Conservation (phyloP, 2,329 filamentous ascomycete species). For the Colletotrichum australisinense region DNA sequence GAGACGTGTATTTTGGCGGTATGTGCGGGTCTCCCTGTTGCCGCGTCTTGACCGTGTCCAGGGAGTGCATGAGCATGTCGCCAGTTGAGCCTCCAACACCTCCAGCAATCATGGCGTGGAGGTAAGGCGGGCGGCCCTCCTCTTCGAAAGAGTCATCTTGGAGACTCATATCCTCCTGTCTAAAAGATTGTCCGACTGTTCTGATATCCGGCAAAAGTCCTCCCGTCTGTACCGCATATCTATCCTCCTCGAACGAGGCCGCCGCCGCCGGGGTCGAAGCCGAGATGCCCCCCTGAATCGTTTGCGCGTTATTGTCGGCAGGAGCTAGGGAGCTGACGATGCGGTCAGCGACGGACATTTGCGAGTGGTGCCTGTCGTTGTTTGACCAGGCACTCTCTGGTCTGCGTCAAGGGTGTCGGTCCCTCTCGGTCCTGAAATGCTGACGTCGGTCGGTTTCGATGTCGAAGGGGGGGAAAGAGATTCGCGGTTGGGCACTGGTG, state of each 20-base stretch:
- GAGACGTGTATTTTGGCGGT: constrained; percentile 90
- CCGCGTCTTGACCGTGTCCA: constrained; percentile 98
- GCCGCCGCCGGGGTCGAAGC: constrained; percentile 43
- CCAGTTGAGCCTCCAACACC: constrained; percentile 92
- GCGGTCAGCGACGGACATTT: constrained; percentile 68
- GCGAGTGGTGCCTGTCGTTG: constrained; percentile 26
- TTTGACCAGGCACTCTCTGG: constrained; percentile 19
- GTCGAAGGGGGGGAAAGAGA: background rate
- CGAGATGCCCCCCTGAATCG: constrained; percentile 21
- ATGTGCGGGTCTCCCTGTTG: constrained; percentile 96
- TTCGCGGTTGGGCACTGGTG: background rate
- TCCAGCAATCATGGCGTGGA: constrained; percentile 88
- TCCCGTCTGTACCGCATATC: constrained; percentile 43
- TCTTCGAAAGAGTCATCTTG: constrained; percentile 50
- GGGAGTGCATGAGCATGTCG: constrained; percentile 98
- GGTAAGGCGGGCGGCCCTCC: constrained; percentile 57
- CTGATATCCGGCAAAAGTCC: constrained; percentile 44
- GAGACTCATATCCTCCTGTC: constrained; percentile 31
- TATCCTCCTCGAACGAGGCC: constrained; percentile 48
- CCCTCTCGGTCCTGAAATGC: background rate
- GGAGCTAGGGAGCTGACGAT: constrained; percentile 63
- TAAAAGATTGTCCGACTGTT: constrained; percentile 28
- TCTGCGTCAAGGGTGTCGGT: constrained; percentile 40
- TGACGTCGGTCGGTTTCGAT: constrained; percentile 7
- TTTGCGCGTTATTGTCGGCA: constrained; percentile 43